phyloP scores from a whole-genome alignment of 495 filamentous ascomycete species.

The Durotheca rogersii region DNA sequence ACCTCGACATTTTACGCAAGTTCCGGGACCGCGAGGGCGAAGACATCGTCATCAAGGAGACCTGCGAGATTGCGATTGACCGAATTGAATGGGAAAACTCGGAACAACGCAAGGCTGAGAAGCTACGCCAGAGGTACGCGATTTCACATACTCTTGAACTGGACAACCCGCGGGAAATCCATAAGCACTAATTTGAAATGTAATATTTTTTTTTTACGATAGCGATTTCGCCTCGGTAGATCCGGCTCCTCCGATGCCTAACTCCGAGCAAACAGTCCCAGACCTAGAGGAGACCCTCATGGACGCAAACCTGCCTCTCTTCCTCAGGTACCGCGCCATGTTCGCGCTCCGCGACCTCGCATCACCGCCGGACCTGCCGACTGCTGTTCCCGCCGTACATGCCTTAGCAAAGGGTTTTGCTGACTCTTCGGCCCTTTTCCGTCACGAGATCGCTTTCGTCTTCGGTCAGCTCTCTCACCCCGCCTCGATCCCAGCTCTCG shows the following conservation, averaged over 20 bases:
- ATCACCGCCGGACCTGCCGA: conserved; percentile 86
- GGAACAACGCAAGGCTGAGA: conserved; percentile 67
- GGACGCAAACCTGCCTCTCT: conserved; percentile 75
- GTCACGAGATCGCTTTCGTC: conserved; percentile 97
- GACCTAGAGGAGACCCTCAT: conserved; percentile 75
- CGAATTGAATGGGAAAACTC: conserved; percentile 92
- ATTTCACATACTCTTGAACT: conserved; percentile 1
- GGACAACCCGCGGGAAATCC: conserved; percentile 1
- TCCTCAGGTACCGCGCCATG: conserved; percentile 95
- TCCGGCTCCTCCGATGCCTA: conserved; percentile 83
- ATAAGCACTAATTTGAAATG: conserved; percentile 22
- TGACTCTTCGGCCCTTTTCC: conserved; percentile 89
- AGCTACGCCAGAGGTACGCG: conserved; percentile 71
- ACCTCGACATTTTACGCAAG: conserved; percentile 67
- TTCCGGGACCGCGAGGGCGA: conserved; percentile 72
- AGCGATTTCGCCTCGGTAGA: conserved; percentile 96
- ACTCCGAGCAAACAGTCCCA: conserved; percentile 63
- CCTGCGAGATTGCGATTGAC: conserved; percentile 93
- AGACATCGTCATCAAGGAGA: conserved; percentile 81
- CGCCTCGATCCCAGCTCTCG: conserved; percentile 88
- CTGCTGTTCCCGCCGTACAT: conserved; percentile 77
- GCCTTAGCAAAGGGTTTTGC: conserved; percentile 83
- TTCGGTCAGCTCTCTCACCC: conserved; percentile 96
- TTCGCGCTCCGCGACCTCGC: conserved; percentile 92
- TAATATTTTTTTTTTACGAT: no score